Evolutionary conservation across 108 stramenopile species (phyloP).

Genomic region (Thalassiosira profunda): DNA sequence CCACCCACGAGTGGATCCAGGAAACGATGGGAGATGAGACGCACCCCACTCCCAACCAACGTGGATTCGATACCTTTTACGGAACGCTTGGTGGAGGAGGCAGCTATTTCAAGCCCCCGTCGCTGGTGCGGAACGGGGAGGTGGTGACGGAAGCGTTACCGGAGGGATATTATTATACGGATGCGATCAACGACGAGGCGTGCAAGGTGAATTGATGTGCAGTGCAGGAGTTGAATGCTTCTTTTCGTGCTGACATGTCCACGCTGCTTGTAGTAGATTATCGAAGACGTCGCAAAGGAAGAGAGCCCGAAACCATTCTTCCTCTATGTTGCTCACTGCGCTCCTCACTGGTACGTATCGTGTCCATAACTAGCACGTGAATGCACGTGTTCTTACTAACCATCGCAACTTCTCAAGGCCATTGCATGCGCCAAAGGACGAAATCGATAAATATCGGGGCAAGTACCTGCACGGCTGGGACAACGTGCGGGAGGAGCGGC

Average conservation of each 20-base stretch:
- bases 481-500: constrained; percentile 22
- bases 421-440: constrained; percentile 51
- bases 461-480: constrained; percentile 52
- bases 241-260: no score
- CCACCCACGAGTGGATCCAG: constrained; percentile 42
- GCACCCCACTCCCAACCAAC: constrained; percentile 42
- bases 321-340: constrained; percentile 50
- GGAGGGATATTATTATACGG: constrained; percentile 50
- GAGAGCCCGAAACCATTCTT: constrained; percentile 36
- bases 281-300: background rate
- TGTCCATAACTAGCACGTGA: no score
- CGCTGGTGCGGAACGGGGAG: constrained; percentile 31
- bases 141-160: constrained; percentile 36
- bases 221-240: no score
- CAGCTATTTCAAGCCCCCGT: constrained; percentile 49
- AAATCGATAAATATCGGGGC: constrained; percentile 40
- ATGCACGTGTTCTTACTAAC: no score
- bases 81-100: constrained; percentile 55
- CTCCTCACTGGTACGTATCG: constrained; percentile 51
- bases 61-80: constrained; percentile 48
- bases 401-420: no score
- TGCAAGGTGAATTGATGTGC: constrained; percentile 43
- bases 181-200: constrained; percentile 55
- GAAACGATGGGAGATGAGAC: constrained; percentile 34
- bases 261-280: no score